Evolutionary conservation across 805 yeast species (phyloP).

Genomic region (Barnettozyma wickerhamii): DNA sequence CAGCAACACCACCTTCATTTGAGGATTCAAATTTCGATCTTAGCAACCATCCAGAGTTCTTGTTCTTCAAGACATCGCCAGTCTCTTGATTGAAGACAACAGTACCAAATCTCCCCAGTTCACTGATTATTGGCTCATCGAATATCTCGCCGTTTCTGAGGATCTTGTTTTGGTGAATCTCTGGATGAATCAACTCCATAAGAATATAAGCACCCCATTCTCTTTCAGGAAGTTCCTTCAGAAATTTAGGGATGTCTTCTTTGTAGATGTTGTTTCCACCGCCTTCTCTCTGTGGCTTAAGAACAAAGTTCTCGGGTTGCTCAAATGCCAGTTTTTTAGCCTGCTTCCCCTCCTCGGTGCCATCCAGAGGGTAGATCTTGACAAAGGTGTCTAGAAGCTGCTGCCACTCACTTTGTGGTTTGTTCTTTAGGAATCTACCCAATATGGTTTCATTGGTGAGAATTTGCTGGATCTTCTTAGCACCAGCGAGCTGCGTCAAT

Average conservation of each 20-base stretch:
- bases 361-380: conserved; percentile 81
- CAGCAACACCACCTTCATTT: conserved; percentile 98
- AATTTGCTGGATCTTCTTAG: conserved; percentile 90
- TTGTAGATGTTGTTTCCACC: conserved; percentile 96
- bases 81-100: conserved; percentile 64
- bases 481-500: conserved; percentile 85
- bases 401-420: conserved; percentile 23
- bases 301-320: conserved; percentile 66
- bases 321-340: conserved; percentile 69
- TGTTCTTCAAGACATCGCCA: conserved; percentile 56
- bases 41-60: conserved; percentile 76
- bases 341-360: conserved; percentile 50
- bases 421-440: conserved; percentile 38
- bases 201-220: conserved; percentile 90
- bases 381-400: conserved; percentile 63
- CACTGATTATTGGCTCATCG: conserved; percentile 79
- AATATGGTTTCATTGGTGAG: conserved; percentile 56
- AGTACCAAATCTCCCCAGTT: conserved; percentile 88
- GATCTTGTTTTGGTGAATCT: conserved; percentile 62
- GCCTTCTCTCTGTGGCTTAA: conserved; percentile 98
- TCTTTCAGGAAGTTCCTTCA: conserved; percentile 51
- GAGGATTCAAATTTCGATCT: conserved; percentile 85
- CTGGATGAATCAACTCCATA: conserved; percentile 90
- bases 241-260: conserved; percentile 73
- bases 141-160: conserved; percentile 59